phyloP scores from a whole-genome alignment of 257 asterid genomes.

The Solanum chilense region DNA sequence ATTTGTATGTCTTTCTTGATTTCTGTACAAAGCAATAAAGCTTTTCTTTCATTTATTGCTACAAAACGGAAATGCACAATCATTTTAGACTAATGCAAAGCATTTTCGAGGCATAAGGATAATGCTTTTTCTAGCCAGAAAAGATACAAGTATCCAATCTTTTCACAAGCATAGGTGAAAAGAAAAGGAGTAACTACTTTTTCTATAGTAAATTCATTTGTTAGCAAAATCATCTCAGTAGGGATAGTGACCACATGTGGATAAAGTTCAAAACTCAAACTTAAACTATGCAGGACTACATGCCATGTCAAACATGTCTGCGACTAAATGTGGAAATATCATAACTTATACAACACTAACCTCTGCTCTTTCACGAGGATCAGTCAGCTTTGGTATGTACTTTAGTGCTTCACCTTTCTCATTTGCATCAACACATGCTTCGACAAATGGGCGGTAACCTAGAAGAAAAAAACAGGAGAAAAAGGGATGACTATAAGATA shows the following conservation, averaged over 20 bases:
- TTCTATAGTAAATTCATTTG: background rate
- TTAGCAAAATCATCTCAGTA: background rate
- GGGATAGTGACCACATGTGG: background rate
- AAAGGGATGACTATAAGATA: background rate
- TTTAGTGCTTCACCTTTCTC: conserved; percentile 83
- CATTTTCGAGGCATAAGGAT: background rate
- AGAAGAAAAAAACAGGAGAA: background rate
- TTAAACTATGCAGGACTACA: background rate
- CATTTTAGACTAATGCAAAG: background rate
- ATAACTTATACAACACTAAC: conserved; percentile 15
- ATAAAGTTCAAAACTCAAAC: background rate
- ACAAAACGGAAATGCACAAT: background rate
- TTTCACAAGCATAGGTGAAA: background rate
- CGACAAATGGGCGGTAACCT: conserved; percentile 97
- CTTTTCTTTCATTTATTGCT: background rate
- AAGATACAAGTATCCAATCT: background rate
- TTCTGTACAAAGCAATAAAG: background rate
- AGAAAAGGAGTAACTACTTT: background rate
- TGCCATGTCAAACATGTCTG: background rate
- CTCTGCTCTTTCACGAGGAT: conserved; percentile 89
- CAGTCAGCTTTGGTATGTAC: conserved; percentile 81
- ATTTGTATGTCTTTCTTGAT: background rate
- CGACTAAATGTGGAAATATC: background rate
- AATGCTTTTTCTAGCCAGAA: background rate
- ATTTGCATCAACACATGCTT: conserved; percentile 86